Evolutionary conservation across 768 basidiomycete species (phyloP).

Genomic region (Boletus rufocinnamomeus): DNA sequence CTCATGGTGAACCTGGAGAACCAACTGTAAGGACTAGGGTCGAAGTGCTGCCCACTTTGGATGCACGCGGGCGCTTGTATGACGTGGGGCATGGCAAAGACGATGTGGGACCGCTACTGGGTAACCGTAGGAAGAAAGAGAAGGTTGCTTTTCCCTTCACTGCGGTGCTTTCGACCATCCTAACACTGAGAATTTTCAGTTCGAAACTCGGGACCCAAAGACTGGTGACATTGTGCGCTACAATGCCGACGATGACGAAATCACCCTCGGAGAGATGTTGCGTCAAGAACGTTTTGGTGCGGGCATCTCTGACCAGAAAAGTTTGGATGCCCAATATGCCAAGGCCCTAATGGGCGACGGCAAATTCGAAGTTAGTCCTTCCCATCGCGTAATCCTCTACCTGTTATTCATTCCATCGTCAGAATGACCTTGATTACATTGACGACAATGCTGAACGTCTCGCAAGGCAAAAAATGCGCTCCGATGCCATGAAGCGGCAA

Average conservation of each 20-base stretch:
- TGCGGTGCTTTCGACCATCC: neutral
- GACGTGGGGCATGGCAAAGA: slow-evolving; percentile 84
- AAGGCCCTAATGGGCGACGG: slow-evolving; percentile 84
- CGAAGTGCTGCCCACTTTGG: slow-evolving; percentile 87
- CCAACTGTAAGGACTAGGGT: slow-evolving; percentile 57
- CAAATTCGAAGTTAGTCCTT: slow-evolving; percentile 69
- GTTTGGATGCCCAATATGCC: slow-evolving; percentile 89
- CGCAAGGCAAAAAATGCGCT: slow-evolving; percentile 92
- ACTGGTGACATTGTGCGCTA: slow-evolving; percentile 88
- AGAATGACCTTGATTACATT: slow-evolving; percentile 92
- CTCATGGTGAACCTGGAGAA: slow-evolving; percentile 44
- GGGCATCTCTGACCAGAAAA: slow-evolving; percentile 88
- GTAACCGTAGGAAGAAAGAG: slow-evolving; percentile 80
- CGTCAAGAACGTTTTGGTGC: slow-evolving; percentile 90
- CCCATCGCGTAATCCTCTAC: neutral
- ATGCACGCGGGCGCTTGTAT: slow-evolving; percentile 82
- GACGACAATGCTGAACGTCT: slow-evolving; percentile 96
- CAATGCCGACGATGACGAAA: slow-evolving; percentile 88
- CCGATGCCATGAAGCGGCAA: slow-evolving; percentile 93
- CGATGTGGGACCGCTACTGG: slow-evolving; percentile 51
- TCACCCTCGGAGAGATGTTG: slow-evolving; percentile 87
- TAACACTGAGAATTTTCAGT: slow-evolving; percentile 39
- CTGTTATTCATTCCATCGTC: neutral
- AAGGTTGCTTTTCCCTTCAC: slow-evolving; percentile 43
- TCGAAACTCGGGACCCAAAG: slow-evolving; percentile 87